Evolutionary conservation across 2,329 filamentous ascomycete genomes (phyloP).

Genomic region (Fonsecaea nubica): DNA sequence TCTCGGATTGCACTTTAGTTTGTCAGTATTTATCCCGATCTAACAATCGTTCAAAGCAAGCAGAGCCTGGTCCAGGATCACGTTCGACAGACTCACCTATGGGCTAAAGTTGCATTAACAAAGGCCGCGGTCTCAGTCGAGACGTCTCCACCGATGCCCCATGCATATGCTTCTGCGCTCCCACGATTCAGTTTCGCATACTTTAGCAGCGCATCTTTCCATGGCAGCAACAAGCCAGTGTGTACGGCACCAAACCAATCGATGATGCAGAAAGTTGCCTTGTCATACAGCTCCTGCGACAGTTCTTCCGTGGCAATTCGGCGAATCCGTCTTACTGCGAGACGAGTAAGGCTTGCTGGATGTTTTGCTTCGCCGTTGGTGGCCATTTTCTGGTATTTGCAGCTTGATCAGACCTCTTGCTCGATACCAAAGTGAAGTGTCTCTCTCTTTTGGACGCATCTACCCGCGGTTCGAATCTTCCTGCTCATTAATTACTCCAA

Average conservation of each 20-base stretch:
- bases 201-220: conserved; percentile 5
- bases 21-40: not conserved
- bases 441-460: no score
- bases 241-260: conserved; percentile 20
- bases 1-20: conserved; percentile 10
- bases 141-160: conserved; percentile 2
- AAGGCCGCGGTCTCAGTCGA: conserved; percentile 27
- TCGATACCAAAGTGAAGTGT: not conserved
- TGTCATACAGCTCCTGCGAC: conserved; percentile 10
- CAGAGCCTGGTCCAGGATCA: not conserved
- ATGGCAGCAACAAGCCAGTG: conserved; percentile 10
- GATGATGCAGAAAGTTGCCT: conserved; percentile 18
- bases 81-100: conserved; percentile 20
- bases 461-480: no score
- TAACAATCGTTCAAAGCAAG: not conserved
- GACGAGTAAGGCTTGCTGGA: conserved; percentile 27
- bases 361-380: conserved; percentile 11
- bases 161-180: conserved; percentile 7
- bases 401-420: not conserved
- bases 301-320: conserved; percentile 11
- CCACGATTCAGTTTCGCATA: conserved; percentile 12
- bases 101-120: conserved; percentile 21
- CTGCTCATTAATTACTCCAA: no score
- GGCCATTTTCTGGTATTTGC: not conserved
- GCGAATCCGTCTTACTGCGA: conserved; percentile 14